Conservation (phyloP, 768 basidiomycete species). For the Leucocoprinus leucothites region DNA sequence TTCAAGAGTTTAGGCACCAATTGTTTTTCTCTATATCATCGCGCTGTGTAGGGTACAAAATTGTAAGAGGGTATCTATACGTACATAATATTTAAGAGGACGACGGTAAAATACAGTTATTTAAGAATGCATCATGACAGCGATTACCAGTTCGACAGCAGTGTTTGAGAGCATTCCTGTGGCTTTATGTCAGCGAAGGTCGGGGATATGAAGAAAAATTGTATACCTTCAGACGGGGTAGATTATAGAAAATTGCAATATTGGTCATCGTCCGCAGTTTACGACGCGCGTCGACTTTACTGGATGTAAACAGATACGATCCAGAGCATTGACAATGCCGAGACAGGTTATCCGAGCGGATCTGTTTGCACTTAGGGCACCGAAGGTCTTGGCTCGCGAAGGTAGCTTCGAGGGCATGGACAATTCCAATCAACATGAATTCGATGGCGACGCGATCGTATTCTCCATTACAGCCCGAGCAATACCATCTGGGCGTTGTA, state of each 20-base stretch:
- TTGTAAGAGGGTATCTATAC: slow-evolving; percentile 1
- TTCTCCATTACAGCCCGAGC: slow-evolving; percentile 73
- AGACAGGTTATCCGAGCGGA: slow-evolving; percentile 86
- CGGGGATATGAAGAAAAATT: neutral
- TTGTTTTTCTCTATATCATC: neutral
- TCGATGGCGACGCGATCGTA: slow-evolving; percentile 91
- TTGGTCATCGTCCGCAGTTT: slow-evolving; percentile 82
- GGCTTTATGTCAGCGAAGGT: slow-evolving; percentile 5
- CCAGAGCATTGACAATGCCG: slow-evolving; percentile 89
- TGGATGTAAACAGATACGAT: slow-evolving; percentile 68
- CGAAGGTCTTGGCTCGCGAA: slow-evolving; percentile 89
- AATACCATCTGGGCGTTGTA: slow-evolving; percentile 61
- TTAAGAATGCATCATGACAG: neutral
- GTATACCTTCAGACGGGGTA: slow-evolving; percentile 64
- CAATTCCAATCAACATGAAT: slow-evolving; percentile 75
- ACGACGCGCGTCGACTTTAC: slow-evolving; percentile 67
- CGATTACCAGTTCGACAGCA: slow-evolving; percentile 39
- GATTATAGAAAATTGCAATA: slow-evolving; percentile 71
- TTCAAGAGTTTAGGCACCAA: neutral
- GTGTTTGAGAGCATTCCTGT: slow-evolving; percentile 44
- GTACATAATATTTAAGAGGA: neutral
- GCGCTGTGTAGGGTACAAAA: slow-evolving; percentile 1
- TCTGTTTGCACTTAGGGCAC: slow-evolving; percentile 86
- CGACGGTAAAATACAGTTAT: neutral
- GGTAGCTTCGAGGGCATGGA: slow-evolving; percentile 64